Evolutionary conservation across 2,329 filamentous ascomycete genomes (phyloP).

Genomic region (Curvularia eragrostidis): DNA sequence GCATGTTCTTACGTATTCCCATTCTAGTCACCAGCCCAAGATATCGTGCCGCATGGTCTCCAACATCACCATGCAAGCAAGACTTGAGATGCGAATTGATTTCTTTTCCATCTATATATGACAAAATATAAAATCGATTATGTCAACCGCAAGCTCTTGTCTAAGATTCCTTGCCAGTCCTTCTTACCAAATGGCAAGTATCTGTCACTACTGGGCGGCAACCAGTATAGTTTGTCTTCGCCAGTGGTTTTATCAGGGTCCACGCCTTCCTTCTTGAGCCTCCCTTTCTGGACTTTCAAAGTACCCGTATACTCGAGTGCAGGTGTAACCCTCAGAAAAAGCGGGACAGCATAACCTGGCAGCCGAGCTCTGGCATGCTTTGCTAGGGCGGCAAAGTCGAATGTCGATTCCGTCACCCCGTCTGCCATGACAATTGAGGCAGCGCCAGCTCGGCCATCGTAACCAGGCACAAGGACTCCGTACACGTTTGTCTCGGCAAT

Average conservation of each 20-base stretch:
- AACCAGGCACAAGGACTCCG: conserved; percentile 53
- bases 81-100: neutral
- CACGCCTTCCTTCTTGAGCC: conserved; percentile 53
- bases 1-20: too few relatives aligned
- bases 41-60: too few relatives aligned
- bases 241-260: conserved; percentile 50
- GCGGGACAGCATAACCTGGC: conserved; percentile 56
- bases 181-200: conserved; percentile 51
- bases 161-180: conserved; percentile 47
- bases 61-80: neutral
- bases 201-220: conserved; percentile 40
- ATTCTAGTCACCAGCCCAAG: too few relatives aligned
- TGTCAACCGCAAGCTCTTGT: conserved; percentile 34
- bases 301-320: conserved; percentile 55
- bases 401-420: conserved; percentile 38
- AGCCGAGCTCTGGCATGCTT: conserved; percentile 49
- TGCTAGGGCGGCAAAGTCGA: conserved; percentile 47
- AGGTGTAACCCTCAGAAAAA: conserved; percentile 52
- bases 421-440: conserved; percentile 51
- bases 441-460: conserved; percentile 55
- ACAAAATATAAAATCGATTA: neutral
- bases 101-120: neutral
- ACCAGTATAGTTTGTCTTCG: conserved; percentile 52
- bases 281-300: conserved; percentile 55
- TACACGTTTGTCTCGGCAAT: conserved; percentile 55